phyloP scores from a whole-genome alignment of 2,329 filamentous ascomycete genomes.

The Mariannaea elegans region DNA sequence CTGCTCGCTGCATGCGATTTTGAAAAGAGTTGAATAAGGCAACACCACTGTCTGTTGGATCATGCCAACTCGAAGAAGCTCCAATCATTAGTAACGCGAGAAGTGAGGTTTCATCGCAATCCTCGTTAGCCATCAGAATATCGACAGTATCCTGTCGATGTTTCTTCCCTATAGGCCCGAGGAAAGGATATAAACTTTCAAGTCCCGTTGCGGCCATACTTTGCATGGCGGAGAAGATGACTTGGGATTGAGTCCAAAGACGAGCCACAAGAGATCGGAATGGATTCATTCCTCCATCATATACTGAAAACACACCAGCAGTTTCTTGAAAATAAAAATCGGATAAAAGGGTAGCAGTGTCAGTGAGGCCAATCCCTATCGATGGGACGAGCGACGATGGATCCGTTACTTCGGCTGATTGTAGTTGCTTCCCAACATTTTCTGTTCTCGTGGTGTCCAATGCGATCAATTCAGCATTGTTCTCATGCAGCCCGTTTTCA shows the following conservation, averaged over 20 bases:
- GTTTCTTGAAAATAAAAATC: constrained; percentile 29
- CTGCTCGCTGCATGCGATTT: constrained; percentile 22
- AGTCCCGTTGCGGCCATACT: constrained; percentile 27
- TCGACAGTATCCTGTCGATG: constrained; percentile 15
- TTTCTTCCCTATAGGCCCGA: constrained; percentile 19
- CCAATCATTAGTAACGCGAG: constrained; percentile 29
- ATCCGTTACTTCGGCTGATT: neutral
- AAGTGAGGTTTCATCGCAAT: constrained; percentile 18
- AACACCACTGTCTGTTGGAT: constrained; percentile 19
- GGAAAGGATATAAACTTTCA: constrained; percentile 13
- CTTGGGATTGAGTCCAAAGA: constrained; percentile 20
- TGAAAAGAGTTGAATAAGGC: constrained; percentile 24
- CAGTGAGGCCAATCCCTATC: neutral
- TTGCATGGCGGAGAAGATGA: constrained; percentile 21
- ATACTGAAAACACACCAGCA: constrained; percentile 20
- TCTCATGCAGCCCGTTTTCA: neutral
- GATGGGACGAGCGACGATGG: neutral
- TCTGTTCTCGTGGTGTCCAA: neutral
- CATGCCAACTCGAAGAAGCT: constrained; percentile 22
- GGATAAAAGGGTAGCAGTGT: constrained; percentile 15
- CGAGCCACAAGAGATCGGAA: constrained; percentile 21
- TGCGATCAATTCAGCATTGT: neutral
- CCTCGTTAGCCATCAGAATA: constrained; percentile 13
- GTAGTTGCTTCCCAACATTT: neutral
- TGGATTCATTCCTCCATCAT: constrained; percentile 24